A percentile compares a stretch with the other conserved stretches of the same genome.
Conservation (phyloP, 306 rosid genomes). For the Oxytropis ochrocephala region DNA sequence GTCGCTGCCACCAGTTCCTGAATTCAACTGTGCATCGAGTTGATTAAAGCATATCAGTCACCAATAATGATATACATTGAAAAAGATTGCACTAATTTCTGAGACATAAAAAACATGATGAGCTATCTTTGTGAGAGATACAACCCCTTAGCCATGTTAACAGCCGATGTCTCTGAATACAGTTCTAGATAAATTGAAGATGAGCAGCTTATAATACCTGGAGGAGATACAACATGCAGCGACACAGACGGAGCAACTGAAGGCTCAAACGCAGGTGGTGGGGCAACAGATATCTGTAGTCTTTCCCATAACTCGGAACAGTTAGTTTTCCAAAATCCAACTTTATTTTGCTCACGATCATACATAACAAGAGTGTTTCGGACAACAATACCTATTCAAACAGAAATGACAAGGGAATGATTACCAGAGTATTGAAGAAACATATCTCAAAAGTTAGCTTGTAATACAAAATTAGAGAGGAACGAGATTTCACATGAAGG, state of each 20-base stretch:
- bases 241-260: conserved; percentile 48
- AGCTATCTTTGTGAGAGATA: neutral
- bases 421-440: conserved; percentile 2
- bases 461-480: conserved; percentile 3
- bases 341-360: conserved; percentile 63
- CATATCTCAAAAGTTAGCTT: neutral
- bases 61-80: neutral
- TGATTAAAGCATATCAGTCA: conserved; percentile 5
- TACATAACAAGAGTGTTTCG: conserved; percentile 85
- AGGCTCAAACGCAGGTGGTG: conserved; percentile 42
- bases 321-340: conserved; percentile 98
- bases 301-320: conserved; percentile 93
- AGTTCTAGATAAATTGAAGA: neutral
- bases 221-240: conserved; percentile 27
- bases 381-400: conserved; percentile 62
- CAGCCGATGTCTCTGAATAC: neutral
- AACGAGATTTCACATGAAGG: neutral
- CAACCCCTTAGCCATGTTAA: conserved; percentile 24
- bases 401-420: neutral
- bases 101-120: conserved; percentile 7
- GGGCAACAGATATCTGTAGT: conserved; percentile 45
- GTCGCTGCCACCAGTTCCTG: conserved; percentile 70
- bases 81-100: conserved; percentile 1
- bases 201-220: conserved; percentile 37
- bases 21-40: conserved; percentile 44